Evolutionary conservation across 2,329 filamentous ascomycete species (phyloP), one percentile per base, ranked within the genome.

Genomic region (Boeremia exigua): DNA sequence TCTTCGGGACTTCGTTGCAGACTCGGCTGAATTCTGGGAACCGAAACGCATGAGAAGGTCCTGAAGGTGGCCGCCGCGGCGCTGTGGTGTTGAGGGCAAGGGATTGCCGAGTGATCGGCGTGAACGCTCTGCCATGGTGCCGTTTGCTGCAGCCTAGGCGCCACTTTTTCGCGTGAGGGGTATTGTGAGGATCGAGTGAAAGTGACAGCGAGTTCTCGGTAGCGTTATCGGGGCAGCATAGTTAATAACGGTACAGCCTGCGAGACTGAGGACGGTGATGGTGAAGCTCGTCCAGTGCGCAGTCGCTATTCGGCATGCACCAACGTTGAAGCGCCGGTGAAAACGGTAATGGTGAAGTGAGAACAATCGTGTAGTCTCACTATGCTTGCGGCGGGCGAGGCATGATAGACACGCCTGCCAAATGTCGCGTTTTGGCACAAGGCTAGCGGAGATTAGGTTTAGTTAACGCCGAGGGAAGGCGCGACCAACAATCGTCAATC

Each of bases 1-100:
- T 19, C 65, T 61, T n/a, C 67, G 60, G 28, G 60, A 59, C 47
- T 71, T 70, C 6, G 72, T 74, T 1, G 68, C 70, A 0, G 74
- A 74, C 7, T 67, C 68, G 3, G 68, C 65, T 14, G 68, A 70
- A 17, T 48, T 68, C 19, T 63, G 64, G 0, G 70, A 68, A 2
- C 66, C 69, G 42, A 75, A 75, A 29, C 67, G 64, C 4, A 58
- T 61, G n/a, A 75, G 62, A 12, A 75, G 60, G 44, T 65, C 57
- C 11, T 68, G 44, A 3, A 68, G 54, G 5, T 58, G 49, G 8
- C 66, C 65, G 33, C 66, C 64, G 11, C 45, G 61, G 44, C 67
- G 66, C 56, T 61, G 67, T 12, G 68, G 67, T 1, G 71, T 73
- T 0, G 57, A 60, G 37, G 66, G 64, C 39, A 65, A 58, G 2